Base-by-base conservation (phyloP, 169 alveolate genomes). In the Eimeria tenella region DNA sequence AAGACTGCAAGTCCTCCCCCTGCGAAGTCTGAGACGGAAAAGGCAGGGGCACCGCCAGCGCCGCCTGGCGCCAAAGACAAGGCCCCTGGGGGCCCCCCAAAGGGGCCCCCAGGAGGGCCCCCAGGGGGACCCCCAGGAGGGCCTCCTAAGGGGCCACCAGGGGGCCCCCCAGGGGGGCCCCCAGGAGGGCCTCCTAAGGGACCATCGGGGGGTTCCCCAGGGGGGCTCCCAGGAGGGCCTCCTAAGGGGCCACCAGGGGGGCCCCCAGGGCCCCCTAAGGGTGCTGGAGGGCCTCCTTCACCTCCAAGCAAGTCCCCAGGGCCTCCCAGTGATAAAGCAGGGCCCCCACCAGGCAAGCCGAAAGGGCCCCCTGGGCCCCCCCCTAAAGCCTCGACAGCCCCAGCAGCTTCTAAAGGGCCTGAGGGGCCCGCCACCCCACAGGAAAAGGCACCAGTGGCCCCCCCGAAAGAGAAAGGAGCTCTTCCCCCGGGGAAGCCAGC, bases 341-440 rank as follows among this genome's bases (percentile, higher is more conserved):
- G 55, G 0, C 82, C 82, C 50, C 50, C 50, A 73, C 23, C 74
- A 19, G 21, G 53, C 50, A 73, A 73, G 53, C 82, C 82, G 53
- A 73, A 5, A 63, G 87, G 62, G 68, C 70, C 62, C 65, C 70
- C 87, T 53, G 83, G 56, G 21, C 25, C 83, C 11, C 60, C 83
- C 9, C 21, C 60, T 23, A 23, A 23, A 9, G 83, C 42, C 87
- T 10, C 87, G n/a, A 25, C 87, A 9, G 87, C 87, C 31, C 65
- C 87, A 0, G 65, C 87, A 77, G 42, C 87, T 6, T 42, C 87
- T 4, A 77, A 49, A n/a, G 87, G 21, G 13, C 70, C 70, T 19
- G 70, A 11, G 13, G 70, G 21, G 13, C 21, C 70, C 19, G 4
- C 70, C 42, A 65, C 23, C 25, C 21, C 17, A 42, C 74, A 65